phyloP scores from a whole-genome alignment of 345 rosid genomes.

The Salix brachista region DNA sequence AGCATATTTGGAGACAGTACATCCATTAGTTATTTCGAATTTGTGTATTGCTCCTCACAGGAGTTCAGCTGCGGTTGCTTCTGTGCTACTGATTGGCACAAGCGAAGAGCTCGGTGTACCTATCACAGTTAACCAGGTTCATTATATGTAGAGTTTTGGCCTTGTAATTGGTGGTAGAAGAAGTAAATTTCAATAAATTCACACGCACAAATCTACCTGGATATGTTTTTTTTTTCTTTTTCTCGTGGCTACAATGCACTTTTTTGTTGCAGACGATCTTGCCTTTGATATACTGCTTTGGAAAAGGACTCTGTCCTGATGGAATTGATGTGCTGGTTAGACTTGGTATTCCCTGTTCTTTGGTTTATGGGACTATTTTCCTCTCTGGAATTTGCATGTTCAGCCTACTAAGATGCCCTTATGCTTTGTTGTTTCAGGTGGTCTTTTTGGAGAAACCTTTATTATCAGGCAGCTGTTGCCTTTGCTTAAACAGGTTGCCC shows the following conservation, averaged over 20 bases:
- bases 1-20: conserved; percentile 67
- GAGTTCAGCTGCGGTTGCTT: conserved; percentile 82
- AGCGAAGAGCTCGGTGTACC: conserved; percentile 95
- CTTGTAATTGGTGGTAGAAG: conserved; percentile 11
- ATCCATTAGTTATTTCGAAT: conserved; percentile 77
- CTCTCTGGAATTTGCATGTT: conserved; percentile 19
- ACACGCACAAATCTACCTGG: not conserved
- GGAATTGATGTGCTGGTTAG: conserved; percentile 89
- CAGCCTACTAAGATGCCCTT: conserved; percentile 18
- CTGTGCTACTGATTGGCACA: conserved; percentile 82
- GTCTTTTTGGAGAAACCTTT: conserved; percentile 69
- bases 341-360: conserved; percentile 66
- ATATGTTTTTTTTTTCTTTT: not conserved
- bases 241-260: conserved; percentile 17
- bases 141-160: conserved; percentile 15
- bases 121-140: conserved; percentile 82
- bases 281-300: conserved; percentile 88
- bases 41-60: conserved; percentile 65
- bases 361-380: conserved; percentile 23
- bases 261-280: conserved; percentile 60
- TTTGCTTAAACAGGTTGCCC: conserved; percentile 67
- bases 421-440: conserved; percentile 54
- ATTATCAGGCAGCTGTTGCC: conserved; percentile 82
- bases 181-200: not conserved
- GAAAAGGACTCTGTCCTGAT: conserved; percentile 82